Evolutionary conservation across 2,329 filamentous ascomycete genomes (phyloP).

Genomic region (Dothiorella sarmentorum): DNA sequence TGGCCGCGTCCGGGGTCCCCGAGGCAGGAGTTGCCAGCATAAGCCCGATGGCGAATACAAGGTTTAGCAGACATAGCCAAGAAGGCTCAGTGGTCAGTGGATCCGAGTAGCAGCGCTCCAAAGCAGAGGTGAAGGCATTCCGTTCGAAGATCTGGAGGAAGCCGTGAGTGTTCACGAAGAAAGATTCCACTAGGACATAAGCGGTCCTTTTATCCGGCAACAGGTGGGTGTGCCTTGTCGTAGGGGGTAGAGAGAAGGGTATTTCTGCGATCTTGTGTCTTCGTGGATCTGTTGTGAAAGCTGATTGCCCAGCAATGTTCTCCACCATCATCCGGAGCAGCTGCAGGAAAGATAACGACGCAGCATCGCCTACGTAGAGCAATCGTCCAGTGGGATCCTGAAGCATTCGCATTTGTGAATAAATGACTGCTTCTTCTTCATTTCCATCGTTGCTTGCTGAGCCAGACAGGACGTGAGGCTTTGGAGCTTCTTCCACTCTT

Average conservation of each 20-base stretch:
- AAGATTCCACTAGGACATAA: constrained; percentile 54
- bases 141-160: constrained; percentile 60
- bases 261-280: constrained; percentile 57
- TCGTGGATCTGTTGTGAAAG: constrained; percentile 57
- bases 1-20: constrained; percentile 47
- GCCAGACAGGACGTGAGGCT: constrained; percentile 28
- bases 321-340: constrained; percentile 60
- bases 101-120: constrained; percentile 55
- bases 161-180: constrained; percentile 62
- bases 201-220: constrained; percentile 56
- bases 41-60: constrained; percentile 62
- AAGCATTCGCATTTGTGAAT: constrained; percentile 56
- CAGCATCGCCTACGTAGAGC: constrained; percentile 61
- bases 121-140: constrained; percentile 45
- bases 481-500: constrained; percentile 24
- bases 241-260: constrained; percentile 47
- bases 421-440: constrained; percentile 56
- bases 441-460: constrained; percentile 40
- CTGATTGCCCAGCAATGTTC: constrained; percentile 51
- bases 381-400: constrained; percentile 57
- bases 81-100: constrained; percentile 50
- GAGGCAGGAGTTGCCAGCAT: constrained; percentile 54
- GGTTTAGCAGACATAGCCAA: constrained; percentile 58
- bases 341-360: constrained; percentile 59
- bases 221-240: constrained; percentile 49